These are phyloP conservation scores for Beta macrorhiza DNA, from an alignment of 179 eudicot species.

Conservation along the genomic window DNA sequence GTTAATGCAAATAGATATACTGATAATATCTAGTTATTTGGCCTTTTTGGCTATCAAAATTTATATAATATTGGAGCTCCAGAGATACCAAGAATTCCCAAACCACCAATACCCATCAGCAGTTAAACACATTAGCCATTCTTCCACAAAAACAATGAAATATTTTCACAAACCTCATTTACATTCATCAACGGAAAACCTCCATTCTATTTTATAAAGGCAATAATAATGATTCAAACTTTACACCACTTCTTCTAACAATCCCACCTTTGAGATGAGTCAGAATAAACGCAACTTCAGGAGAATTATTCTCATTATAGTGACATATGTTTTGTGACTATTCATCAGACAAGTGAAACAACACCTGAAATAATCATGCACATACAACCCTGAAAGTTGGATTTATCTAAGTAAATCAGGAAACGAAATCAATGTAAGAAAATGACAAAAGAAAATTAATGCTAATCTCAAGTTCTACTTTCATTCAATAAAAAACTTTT, in stretches of 20 bases:
- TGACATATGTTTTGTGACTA: background rate
- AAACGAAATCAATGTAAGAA: background rate
- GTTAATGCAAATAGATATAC: background rate
- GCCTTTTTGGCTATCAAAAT: background rate
- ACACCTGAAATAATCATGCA: background rate
- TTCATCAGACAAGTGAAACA: background rate
- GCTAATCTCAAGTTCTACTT: background rate
- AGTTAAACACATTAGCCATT: background rate
- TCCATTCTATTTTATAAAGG: background rate
- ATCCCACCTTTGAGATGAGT: background rate
- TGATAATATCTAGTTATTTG: background rate
- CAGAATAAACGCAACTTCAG: background rate
- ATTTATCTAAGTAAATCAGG: background rate
- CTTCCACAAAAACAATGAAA: background rate
- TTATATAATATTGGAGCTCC: background rate
- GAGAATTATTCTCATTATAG: background rate
- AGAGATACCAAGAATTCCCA: background rate
- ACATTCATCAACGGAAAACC: background rate
- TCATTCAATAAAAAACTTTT: background rate
- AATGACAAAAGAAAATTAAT: background rate
- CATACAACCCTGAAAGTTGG: background rate
- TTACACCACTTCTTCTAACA: background rate
- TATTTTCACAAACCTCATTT: background rate
- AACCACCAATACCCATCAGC: background rate
- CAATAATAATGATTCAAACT: background rate